Evolutionary conservation across 2,329 filamentous ascomycete genomes (phyloP).

Genomic region (Fusarium brachygibbosum): DNA sequence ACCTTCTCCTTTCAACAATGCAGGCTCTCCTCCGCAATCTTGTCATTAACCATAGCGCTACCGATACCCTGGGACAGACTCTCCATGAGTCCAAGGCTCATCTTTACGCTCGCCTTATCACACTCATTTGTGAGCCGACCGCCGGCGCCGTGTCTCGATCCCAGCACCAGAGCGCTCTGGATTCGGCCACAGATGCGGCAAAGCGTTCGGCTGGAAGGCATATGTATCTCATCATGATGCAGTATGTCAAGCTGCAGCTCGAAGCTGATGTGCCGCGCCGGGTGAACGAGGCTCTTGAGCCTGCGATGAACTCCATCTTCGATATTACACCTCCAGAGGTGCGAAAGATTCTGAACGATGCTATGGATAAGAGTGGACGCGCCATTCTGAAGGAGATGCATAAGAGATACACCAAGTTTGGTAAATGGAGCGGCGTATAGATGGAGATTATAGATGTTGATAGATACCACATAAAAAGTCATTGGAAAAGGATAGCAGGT

Average conservation of each 20-base stretch:
- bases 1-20: constrained; percentile 67
- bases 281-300: constrained; percentile 68
- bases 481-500: constrained; percentile 11
- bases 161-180: constrained; percentile 61
- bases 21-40: constrained; percentile 69
- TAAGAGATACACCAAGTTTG: constrained; percentile 71
- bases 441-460: constrained; percentile 21
- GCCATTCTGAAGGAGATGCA: constrained; percentile 71
- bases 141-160: constrained; percentile 66
- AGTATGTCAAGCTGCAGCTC: constrained; percentile 72
- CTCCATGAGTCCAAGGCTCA: constrained; percentile 62
- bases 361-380: constrained; percentile 70
- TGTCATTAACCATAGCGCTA: constrained; percentile 54
- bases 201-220: constrained; percentile 72
- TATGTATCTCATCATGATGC: constrained; percentile 72
- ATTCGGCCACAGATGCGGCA: constrained; percentile 71
- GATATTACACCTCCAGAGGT: constrained; percentile 69
- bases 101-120: constrained; percentile 68
- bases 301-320: constrained; percentile 70
- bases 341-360: constrained; percentile 70
- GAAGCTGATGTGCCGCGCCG: constrained; percentile 65
- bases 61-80: constrained; percentile 41
- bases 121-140: constrained; percentile 71
- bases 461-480: constrained; percentile 40
- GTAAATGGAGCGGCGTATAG: constrained; percentile 73